These are phyloP conservation scores for Hypoxylon subgilvum DNA, from an alignment of 495 filamentous ascomycete species.

Conservation along the genomic window DNA sequence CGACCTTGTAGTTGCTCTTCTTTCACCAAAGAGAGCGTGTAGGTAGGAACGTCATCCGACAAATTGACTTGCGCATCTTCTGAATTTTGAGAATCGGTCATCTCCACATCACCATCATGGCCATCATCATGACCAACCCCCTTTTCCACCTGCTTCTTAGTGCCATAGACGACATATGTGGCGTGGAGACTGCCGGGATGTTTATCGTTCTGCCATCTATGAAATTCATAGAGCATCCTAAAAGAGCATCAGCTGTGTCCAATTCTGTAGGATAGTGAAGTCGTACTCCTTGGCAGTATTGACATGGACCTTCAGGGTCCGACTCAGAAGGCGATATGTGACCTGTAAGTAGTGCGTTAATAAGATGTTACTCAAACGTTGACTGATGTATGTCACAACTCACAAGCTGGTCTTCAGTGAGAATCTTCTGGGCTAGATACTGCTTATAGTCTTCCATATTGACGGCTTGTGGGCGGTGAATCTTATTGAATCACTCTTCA, in stretches of 20 bases:
- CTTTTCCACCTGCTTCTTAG: slow-evolving; percentile 40
- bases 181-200: slow-evolving; percentile 78
- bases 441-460: slow-evolving; percentile 67
- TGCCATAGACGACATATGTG: slow-evolving; percentile 83
- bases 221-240: slow-evolving; percentile 92
- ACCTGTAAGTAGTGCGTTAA: slow-evolving; percentile 58
- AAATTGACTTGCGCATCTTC: slow-evolving; percentile 29
- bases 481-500: background rate
- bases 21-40: slow-evolving; percentile 71
- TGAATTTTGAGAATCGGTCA: slow-evolving; percentile 63
- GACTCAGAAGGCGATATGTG: slow-evolving; percentile 81
- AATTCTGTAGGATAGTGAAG: slow-evolving; percentile 5
- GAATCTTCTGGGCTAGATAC: slow-evolving; percentile 75
- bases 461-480: background rate
- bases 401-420: slow-evolving; percentile 79
- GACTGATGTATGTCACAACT: slow-evolving; percentile 37
- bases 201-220: slow-evolving; percentile 77
- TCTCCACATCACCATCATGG: slow-evolving; percentile 71
- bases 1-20: slow-evolving; percentile 81
- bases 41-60: slow-evolving; percentile 53
- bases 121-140: slow-evolving; percentile 60
- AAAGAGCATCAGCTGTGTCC: background rate
- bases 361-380: background rate
- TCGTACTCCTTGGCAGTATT: slow-evolving; percentile 79
- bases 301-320: slow-evolving; percentile 78